Base-by-base conservation (phyloP, 2,329 filamentous ascomycete species). In the Dryadomyces quercus-mongolicae region DNA sequence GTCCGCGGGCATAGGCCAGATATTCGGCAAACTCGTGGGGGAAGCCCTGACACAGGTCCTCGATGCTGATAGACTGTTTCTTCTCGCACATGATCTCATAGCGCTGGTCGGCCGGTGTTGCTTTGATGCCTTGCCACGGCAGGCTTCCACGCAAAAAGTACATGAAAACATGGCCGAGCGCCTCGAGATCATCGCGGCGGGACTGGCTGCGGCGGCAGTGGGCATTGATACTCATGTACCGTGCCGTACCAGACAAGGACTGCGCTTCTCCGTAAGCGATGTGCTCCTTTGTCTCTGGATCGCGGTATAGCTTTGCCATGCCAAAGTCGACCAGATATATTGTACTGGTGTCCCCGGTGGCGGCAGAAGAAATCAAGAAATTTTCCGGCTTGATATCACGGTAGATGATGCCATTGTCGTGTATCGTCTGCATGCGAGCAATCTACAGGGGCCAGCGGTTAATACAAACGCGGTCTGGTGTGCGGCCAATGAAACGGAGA, bases 171-270 rank as follows among this genome's bases (percentile, higher is more conserved):
- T 87, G 83, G n/a, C 84, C 84, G 12, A 87, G 73, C 10, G 93
- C 93, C 71, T 98, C 93, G 56, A 98, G 76, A 68, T 98, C 93
- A 69, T 98, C 93, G 71, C 93, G 80, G 67, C 93, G 84, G 54
- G 92, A 97, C 69, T 97, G 93, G 68, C 96, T 93, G 57, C 92
- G 84, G 52, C 93, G 93, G 61, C 97, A 73, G 77, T 98, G 93
- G 54, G 93, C 97, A 72, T 98, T 98, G 81, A 98, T 97, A 73
- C 89, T 95, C 93, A 97, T 97, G 71, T 98, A 98, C 67, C 93
- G 83, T 59, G 93, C 93, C 55, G 93, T 98, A 59, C 93, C 93
- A 2, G 92, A 97, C 55, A 98, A 75, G 3, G 92, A 95, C 73
- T 97, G 97, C 62, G 93, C 82, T 73, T 97, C 93, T 65, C 92